These are phyloP conservation scores for Persicaria tinctoria DNA, from an alignment of 148 eudicot genomes.

Conservation along the genomic window DNA sequence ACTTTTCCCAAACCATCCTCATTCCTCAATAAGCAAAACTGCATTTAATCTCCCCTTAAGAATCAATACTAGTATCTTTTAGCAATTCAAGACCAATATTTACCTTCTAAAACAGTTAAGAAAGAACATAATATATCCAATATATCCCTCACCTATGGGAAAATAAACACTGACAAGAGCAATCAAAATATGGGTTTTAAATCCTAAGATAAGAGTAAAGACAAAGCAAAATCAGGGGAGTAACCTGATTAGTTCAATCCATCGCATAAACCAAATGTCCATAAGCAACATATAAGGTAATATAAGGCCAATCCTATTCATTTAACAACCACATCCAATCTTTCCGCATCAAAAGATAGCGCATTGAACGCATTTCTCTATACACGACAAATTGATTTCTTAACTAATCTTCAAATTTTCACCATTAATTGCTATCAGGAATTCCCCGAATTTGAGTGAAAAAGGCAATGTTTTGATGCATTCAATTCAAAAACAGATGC, in stretches of 20 bases:
- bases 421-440: not conserved
- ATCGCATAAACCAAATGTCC: not conserved
- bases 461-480: not conserved
- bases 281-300: not conserved
- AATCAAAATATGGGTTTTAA: not conserved
- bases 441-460: not conserved
- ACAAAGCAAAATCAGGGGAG: not conserved
- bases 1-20: not conserved
- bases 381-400: not conserved
- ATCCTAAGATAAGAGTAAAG: not conserved
- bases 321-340: not conserved
- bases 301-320: not conserved
- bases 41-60: not conserved
- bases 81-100: not conserved
- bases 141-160: not conserved
- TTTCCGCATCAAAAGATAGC: not conserved
- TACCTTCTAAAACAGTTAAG: not conserved
- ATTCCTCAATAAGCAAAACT: not conserved
- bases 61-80: not conserved
- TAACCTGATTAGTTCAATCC: not conserved
- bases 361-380: not conserved
- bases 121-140: not conserved
- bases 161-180: not conserved
- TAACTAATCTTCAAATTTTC: not conserved
- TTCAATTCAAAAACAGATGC: not conserved